Conservation (phyloP, 2,329 filamentous ascomycete genomes). For the Hypoxylon sp. region DNA sequence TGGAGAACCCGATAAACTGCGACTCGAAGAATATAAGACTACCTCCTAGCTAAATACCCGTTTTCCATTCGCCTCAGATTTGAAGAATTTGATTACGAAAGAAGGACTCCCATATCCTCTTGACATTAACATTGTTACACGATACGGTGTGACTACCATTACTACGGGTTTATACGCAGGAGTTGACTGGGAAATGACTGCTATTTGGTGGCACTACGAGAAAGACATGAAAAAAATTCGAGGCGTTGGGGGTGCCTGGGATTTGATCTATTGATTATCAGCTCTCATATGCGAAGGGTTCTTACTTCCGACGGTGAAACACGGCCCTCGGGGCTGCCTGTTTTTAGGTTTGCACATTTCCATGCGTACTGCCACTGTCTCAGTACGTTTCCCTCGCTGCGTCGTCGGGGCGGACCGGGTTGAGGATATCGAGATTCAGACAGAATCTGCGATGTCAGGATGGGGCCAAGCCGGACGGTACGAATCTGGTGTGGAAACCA, state of each 20-base stretch:
- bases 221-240: conserved; percentile 18
- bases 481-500: not conserved
- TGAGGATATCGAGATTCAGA: not conserved
- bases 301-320: conserved; percentile 2
- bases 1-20: conserved; percentile 11
- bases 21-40: conserved; percentile 19
- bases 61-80: conserved; percentile 15
- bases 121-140: conserved; percentile 6
- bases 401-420: not conserved
- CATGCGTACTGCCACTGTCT: not conserved
- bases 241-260: conserved; percentile 21
- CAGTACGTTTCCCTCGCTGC: not conserved
- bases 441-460: not conserved
- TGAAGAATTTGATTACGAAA: conserved; percentile 18
- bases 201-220: conserved; percentile 14
- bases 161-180: conserved; percentile 24
- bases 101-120: conserved; percentile 12
- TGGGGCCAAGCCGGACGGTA: not conserved
- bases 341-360: not conserved
- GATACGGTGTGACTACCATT: conserved; percentile 22
- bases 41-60: conserved; percentile 35
- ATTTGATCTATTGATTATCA: conserved; percentile 1
- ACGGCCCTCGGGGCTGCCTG: not conserved
- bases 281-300: not conserved
- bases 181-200: conserved; percentile 14